Evolutionary conservation across 495 filamentous ascomycete species (phyloP), one percentile per base, ranked within the genome.

Genomic region (Saxophila tyrrhenica): DNA sequence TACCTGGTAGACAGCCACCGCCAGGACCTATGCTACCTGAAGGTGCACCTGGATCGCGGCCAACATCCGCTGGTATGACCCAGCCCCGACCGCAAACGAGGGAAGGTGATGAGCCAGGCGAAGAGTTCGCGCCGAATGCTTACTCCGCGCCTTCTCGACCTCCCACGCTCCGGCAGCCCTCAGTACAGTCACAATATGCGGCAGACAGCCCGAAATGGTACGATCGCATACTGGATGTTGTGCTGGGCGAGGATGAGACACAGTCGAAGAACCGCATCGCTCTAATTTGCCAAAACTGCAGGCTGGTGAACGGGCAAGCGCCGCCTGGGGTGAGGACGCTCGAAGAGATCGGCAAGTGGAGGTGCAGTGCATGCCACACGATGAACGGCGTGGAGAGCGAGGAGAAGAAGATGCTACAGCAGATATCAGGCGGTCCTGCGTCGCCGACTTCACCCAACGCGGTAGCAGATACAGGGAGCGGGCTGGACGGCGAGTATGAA

Each of bases 181-280:
- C 58, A 11, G 29, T 13, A 35, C 19, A 19, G n/a, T 54, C 58
- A 19, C 60, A 65, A 9, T 64, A 67, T 57, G 66, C 78, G 63
- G 62, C 70, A 57, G 75, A 67, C 59, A 77, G 77, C 41, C 71
- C 81, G 35, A 79, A 83, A 56, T 97, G 94, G 94, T 97, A 96
- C 67, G 92, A 98, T 63, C 81, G 92, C 42, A 78, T 98, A 29
- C 69, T 97, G 39, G 92, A 98, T 64, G 81, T 94, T 3, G 77
- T 99, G 25, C 74, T 99, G 0, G 92, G 92, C 21, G 92, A 99
- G 67, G 92, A 99, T 60, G 92, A 99, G 69, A 91, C 86, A 39
- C 82, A 85, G 23, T 80, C 94, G 0, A 91, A 87, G 69, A 95
- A 96, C 69, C 80, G 92, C 3, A 79, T 94, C 49, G 92, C 83